Base-by-base conservation (phyloP, 1,139 yeast species). In the Yamadazyma spencermartinsiae region DNA sequence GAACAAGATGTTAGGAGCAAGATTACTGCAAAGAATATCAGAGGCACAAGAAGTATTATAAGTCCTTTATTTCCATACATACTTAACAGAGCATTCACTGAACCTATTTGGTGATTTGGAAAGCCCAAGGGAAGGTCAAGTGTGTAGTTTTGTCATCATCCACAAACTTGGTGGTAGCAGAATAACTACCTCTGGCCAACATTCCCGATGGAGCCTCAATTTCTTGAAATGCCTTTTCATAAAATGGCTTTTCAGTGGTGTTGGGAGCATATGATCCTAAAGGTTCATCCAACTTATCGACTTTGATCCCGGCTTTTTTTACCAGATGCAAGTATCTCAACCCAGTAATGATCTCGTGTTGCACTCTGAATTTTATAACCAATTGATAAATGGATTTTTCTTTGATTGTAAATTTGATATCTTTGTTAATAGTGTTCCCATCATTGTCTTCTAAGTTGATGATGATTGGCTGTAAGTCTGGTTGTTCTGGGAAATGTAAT, bases 131-230 rank as follows among this genome's bases (percentile, higher is more conserved):
- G 52, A 88, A 73, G 30, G 79, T 73, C 61, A 87, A 73, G 58
- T 88, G 95, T 37, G 74, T 76, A 25, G 71, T 75, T 54, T 82
- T 81, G 61, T 90, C 98, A 61, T 90, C 97, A 56, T 90, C 97
- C 36, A 86, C 74, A 55, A 89, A 89, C 61, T 84, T 86, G 18
- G 95, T 82, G 30, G 78, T 72, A 15, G 95, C 95, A 36, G 82
- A 77, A 65, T 87, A 90, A 40, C 79, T 74, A 34, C 97, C 96
- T 62, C 97, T 79, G 3, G 95, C 96, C 50, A 90, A 65, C 62
- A 89, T 64, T 1, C 97, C 97, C 36, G 87, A 75, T 27, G 98
- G 98, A 12, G 96, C 97, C 61, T 88, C 96, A 43, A 86, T 90
- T 56, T 83, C 94, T n/a, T 83, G 79, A 48, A 89, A 74, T 32